Evolutionary conservation across 495 filamentous ascomycete genomes (phyloP).

Genomic region (Daldinia bambusicola): DNA sequence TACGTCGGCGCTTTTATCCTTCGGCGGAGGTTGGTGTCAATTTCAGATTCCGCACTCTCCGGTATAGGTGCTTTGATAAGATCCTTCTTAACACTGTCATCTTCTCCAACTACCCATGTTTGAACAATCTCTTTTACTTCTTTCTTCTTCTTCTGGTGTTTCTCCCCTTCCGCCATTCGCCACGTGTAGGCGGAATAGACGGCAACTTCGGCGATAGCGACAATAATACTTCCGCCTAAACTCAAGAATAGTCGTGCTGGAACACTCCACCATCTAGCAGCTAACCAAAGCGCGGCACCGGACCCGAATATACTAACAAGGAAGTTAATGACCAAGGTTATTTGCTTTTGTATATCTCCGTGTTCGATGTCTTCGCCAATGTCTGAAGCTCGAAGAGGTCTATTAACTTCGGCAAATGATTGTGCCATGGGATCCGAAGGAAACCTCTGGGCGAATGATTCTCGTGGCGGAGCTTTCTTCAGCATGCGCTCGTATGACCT

Average conservation of each 20-base stretch:
- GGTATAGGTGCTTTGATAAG: slow-evolving; percentile 49
- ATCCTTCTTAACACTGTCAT: slow-evolving; percentile 45
- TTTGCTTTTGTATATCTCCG: slow-evolving; percentile 77
- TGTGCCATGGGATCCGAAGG: slow-evolving; percentile 59
- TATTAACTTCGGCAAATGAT: slow-evolving; percentile 62
- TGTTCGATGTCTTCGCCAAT: slow-evolving; percentile 66
- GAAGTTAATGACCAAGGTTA: slow-evolving; percentile 79
- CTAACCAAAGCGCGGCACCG: slow-evolving; percentile 76
- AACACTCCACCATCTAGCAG: slow-evolving; percentile 74
- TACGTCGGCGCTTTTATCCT: slow-evolving; percentile 43
- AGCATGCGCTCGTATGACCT: slow-evolving; percentile 82
- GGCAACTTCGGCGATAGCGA: slow-evolving; percentile 86
- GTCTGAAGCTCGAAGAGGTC: slow-evolving; percentile 51
- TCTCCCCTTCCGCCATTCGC: slow-evolving; percentile 77
- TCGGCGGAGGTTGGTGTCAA: slow-evolving; percentile 47
- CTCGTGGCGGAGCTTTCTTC: slow-evolving; percentile 63
- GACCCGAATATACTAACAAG: slow-evolving; percentile 77
- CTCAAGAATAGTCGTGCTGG: slow-evolving; percentile 74
- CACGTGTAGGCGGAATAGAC: slow-evolving; percentile 88
- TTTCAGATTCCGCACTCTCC: slow-evolving; percentile 33
- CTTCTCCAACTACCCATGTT: slow-evolving; percentile 73
- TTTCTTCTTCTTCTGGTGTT: slow-evolving; percentile 67
- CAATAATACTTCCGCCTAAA: slow-evolving; percentile 72
- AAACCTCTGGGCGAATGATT: slow-evolving; percentile 69
- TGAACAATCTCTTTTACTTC: slow-evolving; percentile 78